phyloP scores from a whole-genome alignment of 495 filamentous ascomycete species.

The Penicillium tannophilum region DNA sequence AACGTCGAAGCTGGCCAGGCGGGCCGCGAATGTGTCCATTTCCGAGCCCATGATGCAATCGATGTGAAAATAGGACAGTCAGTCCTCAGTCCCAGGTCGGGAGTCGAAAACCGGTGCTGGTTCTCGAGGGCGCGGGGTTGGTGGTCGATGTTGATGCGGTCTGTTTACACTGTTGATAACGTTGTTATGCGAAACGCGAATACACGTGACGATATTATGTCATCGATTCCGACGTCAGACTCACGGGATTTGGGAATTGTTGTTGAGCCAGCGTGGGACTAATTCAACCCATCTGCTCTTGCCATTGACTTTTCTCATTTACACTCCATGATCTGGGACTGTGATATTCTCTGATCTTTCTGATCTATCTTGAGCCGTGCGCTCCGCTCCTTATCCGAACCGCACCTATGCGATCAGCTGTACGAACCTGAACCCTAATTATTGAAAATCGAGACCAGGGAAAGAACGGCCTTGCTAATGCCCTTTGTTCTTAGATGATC shows the following conservation, averaged over 20 bases:
- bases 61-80: conserved; percentile 8
- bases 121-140: conserved; percentile 13
- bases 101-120: conserved; percentile 10
- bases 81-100: conserved; percentile 2
- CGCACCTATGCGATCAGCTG: conserved; percentile 39
- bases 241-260: conserved; percentile 16
- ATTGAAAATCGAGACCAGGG: background rate
- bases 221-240: conserved; percentile 32
- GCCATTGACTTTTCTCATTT: conserved; percentile 17
- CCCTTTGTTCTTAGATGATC: conserved; percentile 25
- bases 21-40: conserved; percentile 67
- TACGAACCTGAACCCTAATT: conserved; percentile 26
- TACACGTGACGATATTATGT: conserved; percentile 30
- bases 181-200: conserved; percentile 38
- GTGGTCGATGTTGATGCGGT: conserved; percentile 26
- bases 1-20: conserved; percentile 73
- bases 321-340: conserved; percentile 31
- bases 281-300: conserved; percentile 11
- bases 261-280: conserved; percentile 13
- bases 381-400: conserved; percentile 30
- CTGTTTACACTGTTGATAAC: conserved; percentile 34
- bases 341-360: conserved; percentile 22
- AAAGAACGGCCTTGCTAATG: conserved; percentile 10
- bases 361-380: conserved; percentile 25
- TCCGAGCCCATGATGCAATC: conserved; percentile 33